Evolutionary conservation across 2,329 filamentous ascomycete species (phyloP).

Genomic region (Trichoderma arundinaceum): DNA sequence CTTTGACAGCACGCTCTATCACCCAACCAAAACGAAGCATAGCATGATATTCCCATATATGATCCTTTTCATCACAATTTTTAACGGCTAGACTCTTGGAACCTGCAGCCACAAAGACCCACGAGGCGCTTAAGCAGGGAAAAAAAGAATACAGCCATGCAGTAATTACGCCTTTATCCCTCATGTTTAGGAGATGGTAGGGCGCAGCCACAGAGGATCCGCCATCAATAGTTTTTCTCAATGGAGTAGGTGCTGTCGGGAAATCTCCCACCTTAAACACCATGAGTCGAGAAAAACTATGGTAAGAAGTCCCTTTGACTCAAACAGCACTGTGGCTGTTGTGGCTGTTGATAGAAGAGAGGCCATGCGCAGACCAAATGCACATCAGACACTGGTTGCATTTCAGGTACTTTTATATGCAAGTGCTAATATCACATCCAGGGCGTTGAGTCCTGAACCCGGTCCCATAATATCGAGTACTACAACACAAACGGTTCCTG

Average conservation of each 20-base stretch:
- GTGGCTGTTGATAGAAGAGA: not conserved
- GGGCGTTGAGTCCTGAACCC: not conserved
- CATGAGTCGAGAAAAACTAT: not conserved
- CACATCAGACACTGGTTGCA: not conserved
- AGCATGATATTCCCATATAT: not conserved
- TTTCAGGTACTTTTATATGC: not conserved
- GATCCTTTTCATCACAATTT: slow-evolving; percentile 7
- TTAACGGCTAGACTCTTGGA: slow-evolving; percentile 8
- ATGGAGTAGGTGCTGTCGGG: slow-evolving; percentile 10
- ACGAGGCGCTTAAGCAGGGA: slow-evolving; percentile 15
- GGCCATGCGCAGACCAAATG: not conserved
- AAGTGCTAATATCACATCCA: slow-evolving; percentile 13
- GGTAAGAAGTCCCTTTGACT: not conserved
- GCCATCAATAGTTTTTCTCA: slow-evolving; percentile 7
- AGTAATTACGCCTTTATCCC: slow-evolving; percentile 24
- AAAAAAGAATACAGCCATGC: not conserved
- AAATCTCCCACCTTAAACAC: not conserved
- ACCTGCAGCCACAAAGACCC: slow-evolving; percentile 26
- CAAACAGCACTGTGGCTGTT: slow-evolving; percentile 3
- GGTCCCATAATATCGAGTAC: slow-evolving; percentile 8
- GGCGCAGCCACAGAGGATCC: slow-evolving; percentile 23
- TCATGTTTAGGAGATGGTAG: slow-evolving; percentile 5
- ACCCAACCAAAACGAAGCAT: slow-evolving; percentile 2
- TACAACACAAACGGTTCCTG: slow-evolving; percentile 18
- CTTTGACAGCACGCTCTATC: not conserved